Conservation (phyloP, 2,329 filamentous ascomycete genomes). For the Paecilomyces formosus region DNA sequence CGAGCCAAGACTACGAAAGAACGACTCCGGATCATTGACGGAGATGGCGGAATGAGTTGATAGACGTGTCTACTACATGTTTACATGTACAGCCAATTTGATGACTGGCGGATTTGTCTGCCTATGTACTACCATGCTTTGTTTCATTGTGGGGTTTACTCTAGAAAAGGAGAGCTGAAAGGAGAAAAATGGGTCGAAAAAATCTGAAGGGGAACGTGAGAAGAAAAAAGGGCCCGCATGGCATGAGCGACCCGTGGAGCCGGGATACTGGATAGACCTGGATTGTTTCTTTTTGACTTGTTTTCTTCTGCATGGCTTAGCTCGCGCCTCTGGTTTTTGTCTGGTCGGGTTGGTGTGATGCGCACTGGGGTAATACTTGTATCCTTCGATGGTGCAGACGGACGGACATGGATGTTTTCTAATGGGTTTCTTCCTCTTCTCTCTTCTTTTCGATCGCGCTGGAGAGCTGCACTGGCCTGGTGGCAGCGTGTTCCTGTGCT, state of each 20-base stretch:
- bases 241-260: background rate
- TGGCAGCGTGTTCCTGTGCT: background rate
- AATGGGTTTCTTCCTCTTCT: background rate
- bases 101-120: background rate
- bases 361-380: background rate
- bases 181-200: background rate
- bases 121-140: conserved; percentile 1
- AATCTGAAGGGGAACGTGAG: background rate
- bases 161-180: background rate
- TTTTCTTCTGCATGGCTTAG: background rate
- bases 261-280: background rate
- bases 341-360: background rate
- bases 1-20: conserved; percentile 55
- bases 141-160: background rate
- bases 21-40: conserved; percentile 37
- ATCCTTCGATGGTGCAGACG: background rate
- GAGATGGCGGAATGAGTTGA: conserved; percentile 28
- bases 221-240: background rate
- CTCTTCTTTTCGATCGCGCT: background rate
- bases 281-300: background rate
- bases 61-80: background rate
- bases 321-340: background rate
- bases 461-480: background rate
- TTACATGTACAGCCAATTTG: background rate
- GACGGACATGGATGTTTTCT: background rate